These are phyloP conservation scores for Pyrus hybrid DNA, from an alignment of 331 rosid species.

Conservation along the genomic window DNA sequence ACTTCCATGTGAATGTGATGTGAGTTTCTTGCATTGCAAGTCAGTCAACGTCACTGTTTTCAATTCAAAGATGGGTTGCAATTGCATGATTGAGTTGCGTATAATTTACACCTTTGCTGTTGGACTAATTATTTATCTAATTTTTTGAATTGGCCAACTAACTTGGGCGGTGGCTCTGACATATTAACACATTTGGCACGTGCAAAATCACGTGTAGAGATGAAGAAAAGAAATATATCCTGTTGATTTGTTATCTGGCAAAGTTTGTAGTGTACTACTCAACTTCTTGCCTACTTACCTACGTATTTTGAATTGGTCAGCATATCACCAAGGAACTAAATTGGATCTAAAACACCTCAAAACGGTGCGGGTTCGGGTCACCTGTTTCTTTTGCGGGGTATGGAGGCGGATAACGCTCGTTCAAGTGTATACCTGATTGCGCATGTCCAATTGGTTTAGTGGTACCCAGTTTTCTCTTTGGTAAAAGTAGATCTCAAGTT, in stretches of 20 bases:
- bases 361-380: neutral
- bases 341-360: neutral
- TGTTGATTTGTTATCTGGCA: neutral
- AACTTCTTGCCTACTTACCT: neutral
- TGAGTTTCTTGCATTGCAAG: neutral
- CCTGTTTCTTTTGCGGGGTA: neutral
- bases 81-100: neutral
- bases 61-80: neutral
- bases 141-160: neutral
- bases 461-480: no score
- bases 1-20: neutral
- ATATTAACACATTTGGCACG: neutral
- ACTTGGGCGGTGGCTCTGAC: neutral
- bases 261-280: neutral
- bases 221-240: neutral
- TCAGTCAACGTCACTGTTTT: conserved; percentile 7
- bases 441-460: neutral
- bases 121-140: neutral
- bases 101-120: neutral
- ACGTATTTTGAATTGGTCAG: neutral
- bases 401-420: neutral
- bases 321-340: neutral
- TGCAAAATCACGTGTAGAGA: neutral
- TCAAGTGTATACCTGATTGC: neutral
- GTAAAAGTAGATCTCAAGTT: no score